Evolutionary conservation across 2,329 filamentous ascomycete genomes (phyloP).

Genomic region (Fusarium coicis): DNA sequence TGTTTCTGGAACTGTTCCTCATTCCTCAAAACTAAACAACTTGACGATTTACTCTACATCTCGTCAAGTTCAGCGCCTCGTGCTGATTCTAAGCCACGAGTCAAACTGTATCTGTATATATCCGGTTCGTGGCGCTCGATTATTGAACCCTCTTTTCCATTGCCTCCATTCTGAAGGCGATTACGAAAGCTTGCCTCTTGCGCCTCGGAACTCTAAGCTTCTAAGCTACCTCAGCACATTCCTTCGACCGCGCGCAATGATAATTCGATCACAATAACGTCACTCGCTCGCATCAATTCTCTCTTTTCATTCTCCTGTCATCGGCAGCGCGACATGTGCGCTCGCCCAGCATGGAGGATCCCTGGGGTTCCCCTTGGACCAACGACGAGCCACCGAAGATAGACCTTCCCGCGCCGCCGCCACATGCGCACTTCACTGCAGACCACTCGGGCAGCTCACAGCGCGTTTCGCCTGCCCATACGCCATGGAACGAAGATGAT

Average conservation of each 20-base stretch:
- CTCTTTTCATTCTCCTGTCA: conserved; percentile 6
- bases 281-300: not conserved
- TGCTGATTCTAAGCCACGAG: not conserved
- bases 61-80: not conserved
- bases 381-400: conserved; percentile 51
- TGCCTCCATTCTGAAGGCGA: conserved; percentile 16
- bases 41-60: not conserved
- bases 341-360: conserved; percentile 67
- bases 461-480: conserved; percentile 36
- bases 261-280: conserved; percentile 29
- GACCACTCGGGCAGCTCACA: conserved; percentile 41
- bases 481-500: conserved; percentile 50
- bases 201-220: conserved; percentile 28
- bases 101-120: not conserved
- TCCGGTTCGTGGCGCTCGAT: conserved; percentile 9
- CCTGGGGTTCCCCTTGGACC: conserved; percentile 71
- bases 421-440: conserved; percentile 46
- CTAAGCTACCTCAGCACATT: conserved; percentile 10
- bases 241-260: conserved; percentile 33
- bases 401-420: conserved; percentile 49
- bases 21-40: conserved; percentile 33
- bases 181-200: conserved; percentile 31
- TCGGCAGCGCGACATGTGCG: conserved; percentile 48
- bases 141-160: conserved; percentile 11
- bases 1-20: conserved; percentile 24